Evolutionary conservation across 1,284 basidiomycete species (phyloP).

Genomic region (Polyporus tsugae): DNA sequence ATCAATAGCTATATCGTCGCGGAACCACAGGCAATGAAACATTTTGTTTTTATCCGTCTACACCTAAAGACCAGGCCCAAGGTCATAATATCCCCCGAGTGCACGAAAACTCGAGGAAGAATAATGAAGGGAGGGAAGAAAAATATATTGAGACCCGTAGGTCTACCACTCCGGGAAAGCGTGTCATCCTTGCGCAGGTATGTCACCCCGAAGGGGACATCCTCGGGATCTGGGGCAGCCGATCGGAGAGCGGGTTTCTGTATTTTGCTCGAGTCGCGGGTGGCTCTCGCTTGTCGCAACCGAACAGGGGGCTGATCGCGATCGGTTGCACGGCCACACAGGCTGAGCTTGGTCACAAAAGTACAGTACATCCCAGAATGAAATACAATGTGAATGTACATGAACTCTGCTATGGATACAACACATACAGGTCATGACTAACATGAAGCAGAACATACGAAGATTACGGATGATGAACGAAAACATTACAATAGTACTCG

Average conservation of each 20-base stretch:
- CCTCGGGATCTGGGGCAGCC: neutral
- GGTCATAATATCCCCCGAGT: too few relatives aligned
- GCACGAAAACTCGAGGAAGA: neutral
- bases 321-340: neutral
- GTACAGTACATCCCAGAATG: neutral
- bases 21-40: too few relatives aligned
- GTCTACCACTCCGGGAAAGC: slow-evolving; percentile 37
- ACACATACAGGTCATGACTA: neutral
- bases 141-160: slow-evolving; percentile 34
- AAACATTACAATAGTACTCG: neutral
- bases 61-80: too few relatives aligned
- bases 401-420: neutral
- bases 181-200: slow-evolving; percentile 36
- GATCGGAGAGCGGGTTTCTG: neutral
- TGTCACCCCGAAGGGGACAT: slow-evolving; percentile 5
- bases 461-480: neutral
- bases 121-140: neutral
- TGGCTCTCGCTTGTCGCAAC: slow-evolving; percentile 1
- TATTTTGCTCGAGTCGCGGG: slow-evolving; percentile 11
- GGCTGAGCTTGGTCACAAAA: neutral
- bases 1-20: too few relatives aligned
- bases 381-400: neutral
- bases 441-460: neutral
- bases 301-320: neutral
- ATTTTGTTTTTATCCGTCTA: too few relatives aligned